Evolutionary conservation across 805 yeast species (phyloP).

Genomic region (Lachancea sp.): DNA sequence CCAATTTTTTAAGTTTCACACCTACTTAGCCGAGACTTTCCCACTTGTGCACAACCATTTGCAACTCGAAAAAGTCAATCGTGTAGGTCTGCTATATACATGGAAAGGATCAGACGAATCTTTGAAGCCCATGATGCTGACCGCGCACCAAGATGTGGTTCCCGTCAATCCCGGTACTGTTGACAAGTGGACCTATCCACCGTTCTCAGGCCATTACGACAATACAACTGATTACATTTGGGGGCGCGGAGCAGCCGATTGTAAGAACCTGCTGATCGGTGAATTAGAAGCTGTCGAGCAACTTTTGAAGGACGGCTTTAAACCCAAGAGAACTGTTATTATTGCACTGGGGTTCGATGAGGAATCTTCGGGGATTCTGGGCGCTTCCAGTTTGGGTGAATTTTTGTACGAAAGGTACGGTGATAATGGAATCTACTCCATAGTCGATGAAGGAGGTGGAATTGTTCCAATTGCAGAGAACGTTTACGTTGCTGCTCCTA

Average conservation of each 20-base stretch:
- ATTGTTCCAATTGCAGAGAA: conserved; percentile 37
- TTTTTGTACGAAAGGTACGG: conserved; percentile 53
- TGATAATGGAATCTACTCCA: conserved; percentile 47
- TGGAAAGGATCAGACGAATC: conserved; percentile 50
- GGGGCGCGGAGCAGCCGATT: conserved; percentile 78
- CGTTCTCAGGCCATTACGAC: conserved; percentile 64
- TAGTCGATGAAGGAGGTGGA: conserved; percentile 63
- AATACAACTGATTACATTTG: conserved; percentile 47
- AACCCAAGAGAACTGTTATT: conserved; percentile 55
- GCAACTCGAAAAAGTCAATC: conserved; percentile 48
- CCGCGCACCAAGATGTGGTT: conserved; percentile 83
- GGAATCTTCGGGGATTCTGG: conserved; percentile 58
- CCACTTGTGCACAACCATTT: conserved; percentile 47
- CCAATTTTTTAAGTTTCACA: conserved; percentile 43
- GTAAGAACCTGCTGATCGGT: conserved; percentile 63
- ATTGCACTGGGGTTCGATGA: conserved; percentile 76
- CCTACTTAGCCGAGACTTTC: conserved; percentile 47
- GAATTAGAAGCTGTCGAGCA: conserved; percentile 60
- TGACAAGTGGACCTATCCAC: conserved; percentile 59
- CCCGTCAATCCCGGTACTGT: conserved; percentile 62
- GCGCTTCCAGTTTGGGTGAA: conserved; percentile 47
- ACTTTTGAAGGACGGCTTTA: conserved; percentile 43
- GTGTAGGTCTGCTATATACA: conserved; percentile 58
- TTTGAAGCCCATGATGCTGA: conserved; percentile 62
- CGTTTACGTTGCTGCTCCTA: conserved; percentile 45